These are phyloP conservation scores for Malania oleifera DNA, from an alignment of 164 flowering plant genomes.

Conservation along the genomic window DNA sequence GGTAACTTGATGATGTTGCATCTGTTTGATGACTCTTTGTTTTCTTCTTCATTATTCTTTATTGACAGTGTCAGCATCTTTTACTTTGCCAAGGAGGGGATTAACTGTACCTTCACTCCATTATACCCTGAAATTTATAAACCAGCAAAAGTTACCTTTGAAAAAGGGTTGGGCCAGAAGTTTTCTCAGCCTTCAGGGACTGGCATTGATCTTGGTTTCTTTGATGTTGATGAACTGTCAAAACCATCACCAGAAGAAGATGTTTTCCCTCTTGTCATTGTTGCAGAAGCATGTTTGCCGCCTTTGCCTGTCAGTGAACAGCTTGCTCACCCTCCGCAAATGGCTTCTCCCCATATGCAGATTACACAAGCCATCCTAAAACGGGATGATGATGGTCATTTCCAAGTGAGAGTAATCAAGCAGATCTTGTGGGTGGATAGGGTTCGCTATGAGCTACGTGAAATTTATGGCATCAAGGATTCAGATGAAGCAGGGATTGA, in stretches of 20 bases:
- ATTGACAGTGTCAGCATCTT: conserved; percentile 25
- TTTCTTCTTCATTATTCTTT: background rate
- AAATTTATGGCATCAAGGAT: conserved; percentile 44
- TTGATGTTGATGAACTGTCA: conserved; percentile 19
- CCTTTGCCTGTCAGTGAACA: background rate
- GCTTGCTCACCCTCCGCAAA: background rate
- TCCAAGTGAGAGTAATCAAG: conserved; percentile 34
- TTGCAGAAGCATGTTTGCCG: conserved; percentile 18
- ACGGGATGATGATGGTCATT: conserved; percentile 21
- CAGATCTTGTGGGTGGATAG: conserved; percentile 48
- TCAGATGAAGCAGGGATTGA: conserved; percentile 24
- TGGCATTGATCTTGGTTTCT: conserved; percentile 30
- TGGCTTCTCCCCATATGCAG: conserved; percentile 18
- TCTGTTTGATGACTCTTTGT: background rate
- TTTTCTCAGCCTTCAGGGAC: conserved; percentile 29
- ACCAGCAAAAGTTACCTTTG: conserved; percentile 27
- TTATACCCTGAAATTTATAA: conserved; percentile 13
- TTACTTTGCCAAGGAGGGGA: conserved; percentile 29
- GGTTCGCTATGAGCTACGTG: conserved; percentile 45
- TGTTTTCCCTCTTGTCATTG: conserved; percentile 28
- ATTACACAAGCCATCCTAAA: conserved; percentile 32
- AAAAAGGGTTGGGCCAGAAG: conserved; percentile 26
- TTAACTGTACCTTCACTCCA: conserved; percentile 16
- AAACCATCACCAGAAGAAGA: conserved; percentile 20
- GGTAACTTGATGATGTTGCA: background rate